These are phyloP conservation scores for Alternaria postmessia DNA, from an alignment of 2,329 filamentous ascomycete species.

Conservation along the genomic window DNA sequence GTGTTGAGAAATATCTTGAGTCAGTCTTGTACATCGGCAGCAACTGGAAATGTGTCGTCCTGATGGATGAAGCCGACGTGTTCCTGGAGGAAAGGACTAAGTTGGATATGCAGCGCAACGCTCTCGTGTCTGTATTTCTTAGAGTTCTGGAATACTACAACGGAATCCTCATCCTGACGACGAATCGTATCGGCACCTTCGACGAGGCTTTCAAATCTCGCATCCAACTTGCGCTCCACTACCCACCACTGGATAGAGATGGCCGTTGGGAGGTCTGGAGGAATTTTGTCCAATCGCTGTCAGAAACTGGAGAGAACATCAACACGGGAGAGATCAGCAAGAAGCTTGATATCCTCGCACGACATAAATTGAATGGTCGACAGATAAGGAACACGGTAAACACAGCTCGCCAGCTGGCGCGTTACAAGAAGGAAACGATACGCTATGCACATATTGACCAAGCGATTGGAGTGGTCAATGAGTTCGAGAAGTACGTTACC, in stretches of 20 bases:
- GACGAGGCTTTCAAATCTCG: slow-evolving; percentile 51
- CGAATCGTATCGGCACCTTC: slow-evolving; percentile 50
- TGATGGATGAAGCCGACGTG: slow-evolving; percentile 52
- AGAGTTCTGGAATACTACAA: slow-evolving; percentile 53
- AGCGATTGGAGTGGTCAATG: neutral
- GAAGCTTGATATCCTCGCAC: neutral
- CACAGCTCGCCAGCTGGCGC: neutral
- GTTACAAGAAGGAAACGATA: neutral
- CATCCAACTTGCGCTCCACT: slow-evolving; percentile 15
- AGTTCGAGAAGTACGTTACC: neutral
- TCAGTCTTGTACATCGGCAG: neutral
- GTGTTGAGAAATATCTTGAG: slow-evolving; percentile 15
- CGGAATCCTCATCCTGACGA: slow-evolving; percentile 56
- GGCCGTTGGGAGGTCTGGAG: neutral
- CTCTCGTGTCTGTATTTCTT: slow-evolving; percentile 37
- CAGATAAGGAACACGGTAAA: neutral
- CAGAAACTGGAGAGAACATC: neutral
- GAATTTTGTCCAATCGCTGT: neutral
- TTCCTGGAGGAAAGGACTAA: slow-evolving; percentile 60
- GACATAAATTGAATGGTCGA: neutral
- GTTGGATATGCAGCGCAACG: slow-evolving; percentile 26
- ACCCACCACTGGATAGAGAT: neutral
- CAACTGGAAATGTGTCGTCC: slow-evolving; percentile 60
- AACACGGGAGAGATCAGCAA: neutral
- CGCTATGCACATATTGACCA: too few relatives aligned